phyloP scores from a whole-genome alignment of 1,284 basidiomycete genomes.

The Moniliophthora roreri region DNA sequence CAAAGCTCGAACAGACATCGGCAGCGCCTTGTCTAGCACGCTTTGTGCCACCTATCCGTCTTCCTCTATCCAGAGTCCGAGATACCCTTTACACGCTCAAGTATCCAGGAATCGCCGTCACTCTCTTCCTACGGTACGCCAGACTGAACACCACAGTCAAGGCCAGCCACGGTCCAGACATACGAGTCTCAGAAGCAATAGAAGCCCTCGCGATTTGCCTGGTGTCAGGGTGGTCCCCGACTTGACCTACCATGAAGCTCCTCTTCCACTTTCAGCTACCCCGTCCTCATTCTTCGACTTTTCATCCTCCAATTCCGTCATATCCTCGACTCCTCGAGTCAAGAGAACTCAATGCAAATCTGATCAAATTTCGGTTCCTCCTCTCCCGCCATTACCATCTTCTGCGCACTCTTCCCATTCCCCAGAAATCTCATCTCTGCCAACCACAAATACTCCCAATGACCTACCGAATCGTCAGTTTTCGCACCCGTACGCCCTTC shows the following conservation, averaged over 20 bases:
- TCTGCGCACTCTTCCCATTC: slow-evolving; percentile 12
- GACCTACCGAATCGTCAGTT: slow-evolving; percentile 16
- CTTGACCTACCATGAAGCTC: slow-evolving; percentile 14
- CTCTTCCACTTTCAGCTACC: slow-evolving; percentile 14
- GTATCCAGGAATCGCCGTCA: slow-evolving; percentile 24
- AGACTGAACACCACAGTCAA: slow-evolving; percentile 8
- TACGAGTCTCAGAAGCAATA: slow-evolving; percentile 25
- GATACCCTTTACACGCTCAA: slow-evolving; percentile 9
- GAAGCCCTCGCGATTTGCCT: slow-evolving; percentile 19
- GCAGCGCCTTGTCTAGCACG: slow-evolving; percentile 16
- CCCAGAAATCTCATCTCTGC: not conserved
- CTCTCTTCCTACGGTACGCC: slow-evolving; percentile 28
- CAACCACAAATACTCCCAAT: not conserved
- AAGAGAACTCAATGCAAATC: not conserved
- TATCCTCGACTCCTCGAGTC: not conserved
- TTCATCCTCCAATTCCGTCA: not conserved
- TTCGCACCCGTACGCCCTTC: slow-evolving; percentile 29
- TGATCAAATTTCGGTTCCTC: slow-evolving; percentile 8
- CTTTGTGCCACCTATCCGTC: slow-evolving; percentile 5
- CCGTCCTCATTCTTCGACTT: slow-evolving; percentile 11
- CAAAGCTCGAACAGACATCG: slow-evolving; percentile 5
- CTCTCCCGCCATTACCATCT: slow-evolving; percentile 21
- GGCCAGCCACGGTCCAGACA: slow-evolving; percentile 19
- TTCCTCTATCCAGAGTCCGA: slow-evolving; percentile 3
- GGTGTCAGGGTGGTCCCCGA: slow-evolving; percentile 22